Evolutionary conservation across 225 moss, liverwort and hornwort genomes (phyloP).

Genomic region (Bryoerythrophyllum caledonicum): DNA sequence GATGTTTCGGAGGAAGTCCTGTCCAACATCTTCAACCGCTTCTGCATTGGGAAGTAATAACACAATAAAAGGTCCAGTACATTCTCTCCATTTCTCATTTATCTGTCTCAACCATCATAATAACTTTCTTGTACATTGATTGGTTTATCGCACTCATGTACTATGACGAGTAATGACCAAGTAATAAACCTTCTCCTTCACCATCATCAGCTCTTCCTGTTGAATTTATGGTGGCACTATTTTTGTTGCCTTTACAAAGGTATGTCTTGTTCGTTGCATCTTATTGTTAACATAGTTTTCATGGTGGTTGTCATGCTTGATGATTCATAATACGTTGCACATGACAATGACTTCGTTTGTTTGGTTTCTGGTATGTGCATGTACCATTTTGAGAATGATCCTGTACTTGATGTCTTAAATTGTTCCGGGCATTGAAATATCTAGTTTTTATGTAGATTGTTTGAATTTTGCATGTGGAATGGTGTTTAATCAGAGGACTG

Average conservation of each 20-base stretch:
- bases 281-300: background rate
- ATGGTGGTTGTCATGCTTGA: background rate
- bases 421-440: background rate
- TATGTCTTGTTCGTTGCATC: background rate
- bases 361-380: background rate
- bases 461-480: background rate
- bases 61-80: background rate
- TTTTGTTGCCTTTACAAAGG: background rate
- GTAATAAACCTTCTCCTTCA: background rate
- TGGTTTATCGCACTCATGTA: background rate
- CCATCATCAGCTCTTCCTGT: background rate
- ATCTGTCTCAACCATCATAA: background rate
- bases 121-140: slow-evolving; percentile 1
- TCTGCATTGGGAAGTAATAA: slow-evolving; percentile 86
- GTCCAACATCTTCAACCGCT: slow-evolving; percentile 89
- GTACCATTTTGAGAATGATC: background rate
- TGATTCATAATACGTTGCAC: background rate
- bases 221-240: background rate
- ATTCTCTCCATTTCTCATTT: background rate
- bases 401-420: background rate
- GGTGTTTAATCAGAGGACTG: background rate
- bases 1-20: slow-evolving; percentile 92
- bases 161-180: background rate
- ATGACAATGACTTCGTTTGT: background rate
- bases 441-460: background rate